Evolutionary conservation across 257 asterid genomes (phyloP), one percentile per base, ranked within the genome.

Genomic region (Nicotiana undulata): DNA sequence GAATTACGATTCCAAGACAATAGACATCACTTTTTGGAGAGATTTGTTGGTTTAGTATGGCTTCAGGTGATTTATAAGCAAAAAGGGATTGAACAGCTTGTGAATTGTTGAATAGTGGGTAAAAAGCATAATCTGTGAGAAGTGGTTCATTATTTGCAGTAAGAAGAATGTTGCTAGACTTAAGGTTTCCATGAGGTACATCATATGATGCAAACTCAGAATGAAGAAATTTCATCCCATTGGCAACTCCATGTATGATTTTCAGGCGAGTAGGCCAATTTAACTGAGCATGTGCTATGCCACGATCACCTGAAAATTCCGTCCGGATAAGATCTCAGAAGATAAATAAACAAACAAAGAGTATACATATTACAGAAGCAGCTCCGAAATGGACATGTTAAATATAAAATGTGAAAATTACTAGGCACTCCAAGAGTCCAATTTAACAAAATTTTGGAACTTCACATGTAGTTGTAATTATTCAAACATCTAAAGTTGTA

Each of bases 141-240:
- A 96, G 89, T 0, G 98, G 98, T 79, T 92, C 98, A 80, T 85
- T 77, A 77, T 83, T 82, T 46, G 84, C 22, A 1, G 91, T 77
- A 0, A 96, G 87, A 22, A 96, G 93, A 51, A 96, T 85, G 86
- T 96, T 96, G 94, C 97, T 90, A 3, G 99, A 94, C 83, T 96
- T 96, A 59, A 94, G 97, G 51, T 96, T 92, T 29, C 99, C 99
- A 64, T 96, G 99, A 44, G 98, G 99, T 15, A 94, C 77, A 17
- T 90, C 94, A 32, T 84, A 66, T 75, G 84, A 63, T 53, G 93
- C 63, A 37, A 90, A 94, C 76, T 94, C 97, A 0, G 89, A 83
- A 87, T 94, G 99, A 76, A 96, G 95, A 87, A 86, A 96, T 20
- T 90, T 94, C 94, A 94, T 83, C 12, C 98, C 99, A 0, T 86